These are phyloP conservation scores for Teratosphaeria destructans DNA, from an alignment of 2,329 filamentous ascomycete species.

Conservation along the genomic window DNA sequence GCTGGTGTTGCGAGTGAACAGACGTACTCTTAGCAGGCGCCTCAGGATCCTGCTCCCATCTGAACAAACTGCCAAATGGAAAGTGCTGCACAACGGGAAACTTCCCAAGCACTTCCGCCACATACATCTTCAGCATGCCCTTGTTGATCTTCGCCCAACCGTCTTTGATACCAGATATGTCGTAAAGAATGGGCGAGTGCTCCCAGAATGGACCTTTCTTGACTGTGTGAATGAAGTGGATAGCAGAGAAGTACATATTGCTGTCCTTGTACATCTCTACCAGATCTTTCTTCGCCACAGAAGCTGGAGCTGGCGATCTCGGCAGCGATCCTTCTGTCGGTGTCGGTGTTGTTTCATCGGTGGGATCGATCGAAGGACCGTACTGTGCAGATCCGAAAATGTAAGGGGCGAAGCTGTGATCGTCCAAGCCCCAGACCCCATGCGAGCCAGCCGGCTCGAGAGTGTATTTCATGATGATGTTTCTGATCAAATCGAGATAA, in stretches of 20 bases:
- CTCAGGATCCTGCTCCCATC: slow-evolving; percentile 36
- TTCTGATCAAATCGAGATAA: slow-evolving; percentile 71
- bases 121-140: slow-evolving; percentile 99
- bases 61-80: slow-evolving; percentile 40
- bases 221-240: slow-evolving; percentile 95
- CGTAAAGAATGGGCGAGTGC: slow-evolving; percentile 86
- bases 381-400: slow-evolving; percentile 91
- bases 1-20: slow-evolving; percentile 22
- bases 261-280: slow-evolving; percentile 31
- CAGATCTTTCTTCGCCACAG: slow-evolving; percentile 42
- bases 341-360: slow-evolving; percentile 41
- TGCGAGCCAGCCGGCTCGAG: slow-evolving; percentile 93
- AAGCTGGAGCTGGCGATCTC: slow-evolving; percentile 55
- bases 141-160: slow-evolving; percentile 97
- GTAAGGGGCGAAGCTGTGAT: slow-evolving; percentile 89
- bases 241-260: slow-evolving; percentile 81
- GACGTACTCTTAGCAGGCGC: slow-evolving; percentile 18
- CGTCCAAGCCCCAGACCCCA: slow-evolving; percentile 97
- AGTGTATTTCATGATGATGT: slow-evolving; percentile 79
- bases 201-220: slow-evolving; percentile 92
- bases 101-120: slow-evolving; percentile 89
- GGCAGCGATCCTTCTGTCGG: slow-evolving; percentile 69
- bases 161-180: slow-evolving; percentile 78
- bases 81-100: slow-evolving; percentile 98
- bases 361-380: slow-evolving; percentile 59